Percentiles rank a stretch among this genome's conserved stretches.
These are phyloP conservation scores for Mycena vulgaris DNA, from an alignment of 768 basidiomycete species.

Conservation along the genomic window DNA sequence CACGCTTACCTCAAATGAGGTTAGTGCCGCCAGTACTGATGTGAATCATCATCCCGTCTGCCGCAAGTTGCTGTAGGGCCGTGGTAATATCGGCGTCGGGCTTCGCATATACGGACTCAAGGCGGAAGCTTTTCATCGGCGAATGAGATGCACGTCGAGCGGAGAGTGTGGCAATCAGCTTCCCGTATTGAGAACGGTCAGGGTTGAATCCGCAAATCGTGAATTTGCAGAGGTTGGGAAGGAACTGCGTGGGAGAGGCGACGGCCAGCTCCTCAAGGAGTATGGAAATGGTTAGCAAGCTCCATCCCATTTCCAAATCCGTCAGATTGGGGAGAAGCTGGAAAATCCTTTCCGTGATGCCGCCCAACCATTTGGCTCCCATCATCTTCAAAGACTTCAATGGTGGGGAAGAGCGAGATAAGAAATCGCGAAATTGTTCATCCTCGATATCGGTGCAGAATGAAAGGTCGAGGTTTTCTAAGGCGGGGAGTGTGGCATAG, in stretches of 20 bases:
- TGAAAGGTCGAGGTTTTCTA: neutral
- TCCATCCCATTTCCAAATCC: neutral
- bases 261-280: neutral
- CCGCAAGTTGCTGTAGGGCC: neutral
- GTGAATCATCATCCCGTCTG: neutral
- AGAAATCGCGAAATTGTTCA: neutral
- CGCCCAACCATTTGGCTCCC: neutral
- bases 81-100: neutral
- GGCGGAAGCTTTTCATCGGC: neutral
- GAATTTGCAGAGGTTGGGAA: neutral
- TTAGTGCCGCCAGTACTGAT: neutral
- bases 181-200: neutral
- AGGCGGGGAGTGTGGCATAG: conserved; percentile 4
- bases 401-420: neutral
- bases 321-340: neutral
- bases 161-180: neutral
- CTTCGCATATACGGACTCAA: too few relatives aligned
- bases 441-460: neutral
- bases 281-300: neutral
- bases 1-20: neutral
- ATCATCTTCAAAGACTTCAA: neutral
- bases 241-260: neutral
- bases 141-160: neutral
- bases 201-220: neutral
- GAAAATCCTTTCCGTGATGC: neutral